A percentile compares a stretch with the other conserved stretches of the same genome.
These are phyloP conservation scores for Venturia effusa DNA, from an alignment of 2,329 filamentous ascomycete genomes.

Conservation along the genomic window DNA sequence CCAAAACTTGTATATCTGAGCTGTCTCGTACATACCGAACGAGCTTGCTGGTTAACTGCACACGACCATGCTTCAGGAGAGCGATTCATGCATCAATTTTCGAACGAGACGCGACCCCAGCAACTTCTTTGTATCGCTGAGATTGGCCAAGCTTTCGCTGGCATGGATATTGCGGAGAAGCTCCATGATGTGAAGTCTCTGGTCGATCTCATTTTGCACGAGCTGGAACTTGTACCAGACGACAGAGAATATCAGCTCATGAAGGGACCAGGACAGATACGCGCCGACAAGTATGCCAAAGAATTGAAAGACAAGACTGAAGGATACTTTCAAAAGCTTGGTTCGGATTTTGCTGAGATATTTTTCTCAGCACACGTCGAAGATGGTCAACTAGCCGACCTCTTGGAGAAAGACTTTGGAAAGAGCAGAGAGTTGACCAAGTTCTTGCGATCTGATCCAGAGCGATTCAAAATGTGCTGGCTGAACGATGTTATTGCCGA, in stretches of 20 bases:
- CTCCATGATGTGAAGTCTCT: conserved; percentile 53
- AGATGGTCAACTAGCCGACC: conserved; percentile 51
- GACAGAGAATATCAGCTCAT: conserved; percentile 18
- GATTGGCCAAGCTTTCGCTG: conserved; percentile 45
- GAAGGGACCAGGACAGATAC: neutral
- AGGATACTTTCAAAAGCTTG: conserved; percentile 52
- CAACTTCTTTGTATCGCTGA: conserved; percentile 31
- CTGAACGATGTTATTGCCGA: conserved; percentile 82
- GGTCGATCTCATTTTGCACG: conserved; percentile 39
- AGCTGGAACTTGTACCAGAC: conserved; percentile 28
- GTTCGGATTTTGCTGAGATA: conserved; percentile 58
- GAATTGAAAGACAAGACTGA: conserved; percentile 10
- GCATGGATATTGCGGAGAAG: conserved; percentile 51
- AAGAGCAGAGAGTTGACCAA: conserved; percentile 64
- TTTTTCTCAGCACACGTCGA: conserved; percentile 71
- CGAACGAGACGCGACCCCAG: conserved; percentile 27
- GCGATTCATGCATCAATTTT: conserved; percentile 33
- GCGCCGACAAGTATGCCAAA: neutral
- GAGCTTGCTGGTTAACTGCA: conserved; percentile 45
- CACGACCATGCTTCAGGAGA: conserved; percentile 38
- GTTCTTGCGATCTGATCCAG: conserved; percentile 57
- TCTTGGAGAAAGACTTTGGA: conserved; percentile 58
- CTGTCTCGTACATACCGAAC: conserved; percentile 49
- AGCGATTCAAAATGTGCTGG: conserved; percentile 72
- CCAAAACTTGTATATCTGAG: conserved; percentile 43